Base-by-base conservation (phyloP, 805 yeast genomes). In the Millerozyma miso region DNA sequence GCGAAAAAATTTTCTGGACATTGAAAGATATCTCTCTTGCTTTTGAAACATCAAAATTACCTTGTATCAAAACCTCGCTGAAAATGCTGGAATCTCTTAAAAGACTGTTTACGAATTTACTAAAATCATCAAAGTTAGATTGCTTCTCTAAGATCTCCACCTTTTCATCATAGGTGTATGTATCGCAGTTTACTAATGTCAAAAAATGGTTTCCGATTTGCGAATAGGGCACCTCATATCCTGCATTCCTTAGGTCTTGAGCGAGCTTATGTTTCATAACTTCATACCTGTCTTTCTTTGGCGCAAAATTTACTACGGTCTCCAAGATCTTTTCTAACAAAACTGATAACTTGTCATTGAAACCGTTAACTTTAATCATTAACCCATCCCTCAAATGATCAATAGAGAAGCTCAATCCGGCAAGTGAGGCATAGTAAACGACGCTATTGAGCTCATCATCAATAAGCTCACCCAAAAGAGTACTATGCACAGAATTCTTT, bases 341-440 rank as follows among this genome's bases (percentile, higher is more conserved):
- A 12, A 73, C 75, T 15, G 77, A 73, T 37, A 88, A 67, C 55
- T 91, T 91, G 60, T 93, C 91, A 51, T 85, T 87, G 61, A 83
- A 93, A 2, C 99, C 99, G 33, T 74, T 69, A 17, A 88, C 69
- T 38, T 77, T 78, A 35, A 91, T 56, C 33, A 77, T 75, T 33
- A 90, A 55, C 0, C 97, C 96, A 50, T 83, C 88, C 48, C 83
- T 75, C 42, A 83, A 77, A 45, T 77, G 67, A 23, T 72, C 62
- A 33, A 90, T 71, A 2, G 73, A 63, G 45, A 81, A 80, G 40
- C 73, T 67, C 44, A 88, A 73, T 0, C 93, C 93, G 1, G 93
- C 96, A 42, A 89, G 72, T 6, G 80, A 76, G 0, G 99, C 97
- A 56, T 86, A 85, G 55, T 91, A 91, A 7, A 88, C 79, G 41